Base-by-base conservation (phyloP, 768 basidiomycete species). In the Megacollybia marginata region DNA sequence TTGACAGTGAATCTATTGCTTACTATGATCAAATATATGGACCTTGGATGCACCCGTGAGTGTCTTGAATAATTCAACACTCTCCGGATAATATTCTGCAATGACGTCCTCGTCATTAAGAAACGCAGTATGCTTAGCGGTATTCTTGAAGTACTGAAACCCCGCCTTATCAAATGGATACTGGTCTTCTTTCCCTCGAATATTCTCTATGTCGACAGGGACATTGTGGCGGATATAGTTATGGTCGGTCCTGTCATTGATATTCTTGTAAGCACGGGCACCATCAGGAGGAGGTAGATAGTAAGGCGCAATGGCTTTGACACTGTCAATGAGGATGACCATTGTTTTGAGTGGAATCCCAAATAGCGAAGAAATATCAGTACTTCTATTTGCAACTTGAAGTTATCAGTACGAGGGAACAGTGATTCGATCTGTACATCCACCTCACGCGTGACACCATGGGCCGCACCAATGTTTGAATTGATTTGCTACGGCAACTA, bases 1-100 rank as follows among this genome's bases (percentile, higher is more conserved):
- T 82, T 79, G 3, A 64, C 68, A 34, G 65, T 65, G 1, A 43
- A 50, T 9, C 49, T 48, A 40, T 60, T 19, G 55, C 80, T 49
- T 50, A 80, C 82, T 83, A 56, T 83, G 82, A 55, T 83, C 81
- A 54, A 85, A 85, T 12, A 83, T 47, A n/a, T 82, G 74, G 9
- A 81, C 78, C 20, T 70, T 76, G 23, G 23, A n/a, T 0, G 83
- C 83, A 4, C 83, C 81, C 0, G 82, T 82, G 9, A 78, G 48
- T 50, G 75, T 60, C 67, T 84, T 83, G 40, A 84, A 59, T 38
- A 83, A 65, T 57, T 76, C 75, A 15, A 71, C 65, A 55, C 76
- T 76, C 62, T 85, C 83, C 0, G 74, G 72, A 55, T 83, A 85
- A 58, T 86, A 85, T 46, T 76, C 76, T 40, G 54, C 55, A 55